Conservation (phyloP, 106 monocot species). For the Phalaenopsis aphrodite region DNA sequence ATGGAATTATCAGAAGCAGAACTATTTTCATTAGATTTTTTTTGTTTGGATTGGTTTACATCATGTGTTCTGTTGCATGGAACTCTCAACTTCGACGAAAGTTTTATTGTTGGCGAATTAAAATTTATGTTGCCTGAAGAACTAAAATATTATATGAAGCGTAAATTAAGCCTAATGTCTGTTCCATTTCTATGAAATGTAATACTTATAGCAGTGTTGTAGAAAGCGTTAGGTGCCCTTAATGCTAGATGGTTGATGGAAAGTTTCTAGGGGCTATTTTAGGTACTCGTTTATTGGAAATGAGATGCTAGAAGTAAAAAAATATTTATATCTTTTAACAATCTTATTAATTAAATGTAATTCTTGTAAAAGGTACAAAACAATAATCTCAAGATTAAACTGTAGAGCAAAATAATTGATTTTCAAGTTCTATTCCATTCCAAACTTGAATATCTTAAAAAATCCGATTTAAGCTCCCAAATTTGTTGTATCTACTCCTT, state of each 20-base stretch:
- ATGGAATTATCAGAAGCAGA: background rate
- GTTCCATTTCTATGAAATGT: background rate
- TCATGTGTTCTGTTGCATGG: conserved; percentile 3
- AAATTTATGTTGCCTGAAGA: background rate
- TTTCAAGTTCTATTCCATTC: too few relatives aligned
- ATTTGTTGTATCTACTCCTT: too few relatives aligned
- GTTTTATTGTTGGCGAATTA: background rate
- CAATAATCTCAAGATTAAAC: too few relatives aligned
- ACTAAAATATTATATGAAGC: background rate
- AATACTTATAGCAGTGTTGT: background rate
- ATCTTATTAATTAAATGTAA: too few relatives aligned
- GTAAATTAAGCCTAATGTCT: background rate
- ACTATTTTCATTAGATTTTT: background rate
- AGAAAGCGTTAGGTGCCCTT: background rate
- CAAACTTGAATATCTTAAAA: too few relatives aligned
- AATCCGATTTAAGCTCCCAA: too few relatives aligned
- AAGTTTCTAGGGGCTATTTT: background rate
- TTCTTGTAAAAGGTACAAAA: too few relatives aligned
- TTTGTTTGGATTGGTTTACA: background rate
- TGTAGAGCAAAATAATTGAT: too few relatives aligned
- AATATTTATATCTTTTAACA: background rate
- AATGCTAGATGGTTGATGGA: background rate
- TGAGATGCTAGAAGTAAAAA: background rate
- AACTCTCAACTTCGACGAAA: background rate
- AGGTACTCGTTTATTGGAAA: background rate